These are phyloP conservation scores for Ligustrum vulgare DNA, from an alignment of 257 asterid genomes.

Conservation along the genomic window DNA sequence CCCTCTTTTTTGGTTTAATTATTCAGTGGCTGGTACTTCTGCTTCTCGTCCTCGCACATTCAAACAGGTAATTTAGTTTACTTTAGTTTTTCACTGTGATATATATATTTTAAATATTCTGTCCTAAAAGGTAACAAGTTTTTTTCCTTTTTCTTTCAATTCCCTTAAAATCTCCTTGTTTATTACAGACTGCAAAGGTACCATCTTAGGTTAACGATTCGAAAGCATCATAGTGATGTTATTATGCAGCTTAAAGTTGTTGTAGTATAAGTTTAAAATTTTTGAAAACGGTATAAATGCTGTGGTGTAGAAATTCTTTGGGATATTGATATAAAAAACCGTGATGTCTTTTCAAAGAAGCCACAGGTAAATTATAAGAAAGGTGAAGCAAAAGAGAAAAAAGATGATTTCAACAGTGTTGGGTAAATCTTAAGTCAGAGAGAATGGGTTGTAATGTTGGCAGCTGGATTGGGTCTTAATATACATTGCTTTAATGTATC, in stretches of 20 bases:
- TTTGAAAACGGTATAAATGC: neutral
- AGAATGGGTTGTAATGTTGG: neutral
- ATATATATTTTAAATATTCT: neutral
- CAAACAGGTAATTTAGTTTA: slow-evolving; percentile 48
- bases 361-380: neutral
- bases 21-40: slow-evolving; percentile 84
- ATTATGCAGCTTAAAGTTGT: neutral
- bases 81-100: neutral
- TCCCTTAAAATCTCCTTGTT: no score
- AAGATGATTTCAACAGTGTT: neutral
- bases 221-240: neutral
- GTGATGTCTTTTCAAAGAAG: neutral
- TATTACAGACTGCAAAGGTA: neutral
- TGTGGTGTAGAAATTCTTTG: neutral
- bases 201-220: neutral
- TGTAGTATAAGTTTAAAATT: neutral
- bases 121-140: neutral
- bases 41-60: slow-evolving; percentile 82
- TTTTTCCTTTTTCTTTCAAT: no score
- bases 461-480: neutral
- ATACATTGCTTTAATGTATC: neutral
- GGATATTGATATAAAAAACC: neutral
- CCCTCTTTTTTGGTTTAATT: neutral
- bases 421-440: neutral
- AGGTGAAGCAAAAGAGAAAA: neutral